A percentile compares a stretch with the other conserved stretches of the same genome.
These are phyloP conservation scores for Leonotis leonurus DNA, from an alignment of 257 asterid genomes.

Conservation along the genomic window DNA sequence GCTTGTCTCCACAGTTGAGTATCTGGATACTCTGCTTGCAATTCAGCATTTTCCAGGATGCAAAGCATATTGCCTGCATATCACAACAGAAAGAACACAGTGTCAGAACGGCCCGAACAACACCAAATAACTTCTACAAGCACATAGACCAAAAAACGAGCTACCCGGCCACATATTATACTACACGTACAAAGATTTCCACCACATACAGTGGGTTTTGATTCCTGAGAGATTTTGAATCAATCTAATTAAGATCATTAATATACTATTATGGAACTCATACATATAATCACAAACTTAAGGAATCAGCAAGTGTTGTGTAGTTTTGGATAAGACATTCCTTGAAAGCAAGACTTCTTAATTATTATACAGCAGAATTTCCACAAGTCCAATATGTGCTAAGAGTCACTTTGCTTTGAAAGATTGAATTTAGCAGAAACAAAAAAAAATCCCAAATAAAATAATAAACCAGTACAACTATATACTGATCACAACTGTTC, in stretches of 20 bases:
- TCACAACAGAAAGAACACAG: constrained; percentile 6
- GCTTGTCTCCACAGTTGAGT: constrained; percentile 74
- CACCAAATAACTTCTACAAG: constrained; percentile 1
- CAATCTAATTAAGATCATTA: background rate
- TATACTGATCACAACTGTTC: background rate
- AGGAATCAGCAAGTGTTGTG: background rate
- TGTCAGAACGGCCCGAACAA: constrained; percentile 3
- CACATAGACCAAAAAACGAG: too few species aligned
- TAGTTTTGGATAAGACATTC: background rate
- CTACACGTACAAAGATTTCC: background rate
- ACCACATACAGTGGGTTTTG: background rate
- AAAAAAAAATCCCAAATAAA: background rate
- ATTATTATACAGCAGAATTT: background rate
- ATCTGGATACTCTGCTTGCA: constrained; percentile 53
- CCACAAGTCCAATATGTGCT: background rate
- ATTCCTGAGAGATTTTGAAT: background rate
- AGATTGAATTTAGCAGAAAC: background rate
- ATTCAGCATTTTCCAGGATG: constrained; percentile 54
- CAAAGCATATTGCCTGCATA: constrained; percentile 60
- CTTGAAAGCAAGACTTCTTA: background rate
- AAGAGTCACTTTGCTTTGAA: background rate
- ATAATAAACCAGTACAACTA: background rate
- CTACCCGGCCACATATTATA: background rate
- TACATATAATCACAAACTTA: constrained; percentile 1
- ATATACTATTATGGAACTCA: constrained; percentile 4